Percentiles rank a stretch among this genome's conserved stretches.
phyloP scores from a whole-genome alignment of 441 rosid species.

The Isatis lusitanica region DNA sequence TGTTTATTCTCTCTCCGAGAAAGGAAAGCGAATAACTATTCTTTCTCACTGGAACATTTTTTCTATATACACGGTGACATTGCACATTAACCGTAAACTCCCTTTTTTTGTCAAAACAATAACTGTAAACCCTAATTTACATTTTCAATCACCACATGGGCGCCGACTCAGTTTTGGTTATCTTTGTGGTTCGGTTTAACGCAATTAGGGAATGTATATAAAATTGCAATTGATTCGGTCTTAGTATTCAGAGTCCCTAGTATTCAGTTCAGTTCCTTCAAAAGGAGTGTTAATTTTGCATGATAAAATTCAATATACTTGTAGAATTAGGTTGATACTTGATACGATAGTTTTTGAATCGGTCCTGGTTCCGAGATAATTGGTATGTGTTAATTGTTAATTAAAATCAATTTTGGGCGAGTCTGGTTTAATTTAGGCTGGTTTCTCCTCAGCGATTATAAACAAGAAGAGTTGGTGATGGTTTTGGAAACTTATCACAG shows the following conservation, averaged over 20 bases:
- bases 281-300: no score
- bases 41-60: neutral
- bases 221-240: neutral
- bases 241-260: no score
- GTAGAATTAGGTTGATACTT: neutral
- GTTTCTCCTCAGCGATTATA: no score
- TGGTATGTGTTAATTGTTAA: no score
- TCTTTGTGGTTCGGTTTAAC: neutral
- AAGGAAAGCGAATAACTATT: neutral
- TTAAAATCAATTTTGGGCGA: neutral
- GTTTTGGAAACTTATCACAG: neutral
- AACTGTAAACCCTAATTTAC: neutral
- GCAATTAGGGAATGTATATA: neutral
- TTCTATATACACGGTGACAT: neutral
- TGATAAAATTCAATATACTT: neutral
- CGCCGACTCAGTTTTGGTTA: neutral
- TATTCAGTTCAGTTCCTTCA: neutral
- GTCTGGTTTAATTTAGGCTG: neutral
- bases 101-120: no score
- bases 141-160: no score
- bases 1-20: slow-evolving; percentile 1
- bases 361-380: no score
- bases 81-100: neutral
- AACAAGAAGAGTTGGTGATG: no score
- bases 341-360: neutral